Evolutionary conservation across 768 basidiomycete genomes (phyloP).

Genomic region (Mycena rosella): DNA sequence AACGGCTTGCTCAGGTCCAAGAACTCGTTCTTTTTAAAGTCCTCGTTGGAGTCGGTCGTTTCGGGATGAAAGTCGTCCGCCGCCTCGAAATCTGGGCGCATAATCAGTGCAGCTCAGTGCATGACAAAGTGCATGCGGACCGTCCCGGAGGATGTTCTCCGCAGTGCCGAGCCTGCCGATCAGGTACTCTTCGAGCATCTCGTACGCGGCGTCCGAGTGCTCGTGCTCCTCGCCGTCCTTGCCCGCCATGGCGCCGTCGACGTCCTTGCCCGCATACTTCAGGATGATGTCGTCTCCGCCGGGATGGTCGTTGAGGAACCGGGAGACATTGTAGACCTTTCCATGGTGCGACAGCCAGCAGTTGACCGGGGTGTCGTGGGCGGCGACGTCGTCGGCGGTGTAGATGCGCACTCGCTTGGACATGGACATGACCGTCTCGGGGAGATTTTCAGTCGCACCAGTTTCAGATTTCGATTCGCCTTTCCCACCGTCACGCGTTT

Average conservation of each 20-base stretch:
- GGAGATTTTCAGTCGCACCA: slow-evolving; percentile 8
- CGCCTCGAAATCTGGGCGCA: slow-evolving; percentile 83
- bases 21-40: slow-evolving; percentile 92
- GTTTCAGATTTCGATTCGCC: not conserved
- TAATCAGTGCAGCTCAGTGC: not conserved
- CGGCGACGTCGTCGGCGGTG: slow-evolving; percentile 78
- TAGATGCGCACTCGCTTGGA: slow-evolving; percentile 79
- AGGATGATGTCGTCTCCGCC: slow-evolving; percentile 95
- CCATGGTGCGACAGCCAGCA: slow-evolving; percentile 88
- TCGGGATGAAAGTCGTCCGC: slow-evolving; percentile 93
- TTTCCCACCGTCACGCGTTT: slow-evolving; percentile 1
- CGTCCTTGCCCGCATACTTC: slow-evolving; percentile 85
- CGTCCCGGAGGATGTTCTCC: slow-evolving; percentile 82
- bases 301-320: slow-evolving; percentile 89
- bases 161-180: slow-evolving; percentile 86
- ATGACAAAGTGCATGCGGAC: slow-evolving; percentile 56
- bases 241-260: slow-evolving; percentile 77
- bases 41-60: slow-evolving; percentile 82
- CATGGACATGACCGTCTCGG: slow-evolving; percentile 60
- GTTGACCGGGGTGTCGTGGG: slow-evolving; percentile 68
- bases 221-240: slow-evolving; percentile 83
- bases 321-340: slow-evolving; percentile 92
- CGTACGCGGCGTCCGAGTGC: slow-evolving; percentile 92
- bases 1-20: slow-evolving; percentile 91
- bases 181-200: slow-evolving; percentile 89